Conservation (phyloP, 1,284 basidiomycete species). For the Tilletia horrida region DNA sequence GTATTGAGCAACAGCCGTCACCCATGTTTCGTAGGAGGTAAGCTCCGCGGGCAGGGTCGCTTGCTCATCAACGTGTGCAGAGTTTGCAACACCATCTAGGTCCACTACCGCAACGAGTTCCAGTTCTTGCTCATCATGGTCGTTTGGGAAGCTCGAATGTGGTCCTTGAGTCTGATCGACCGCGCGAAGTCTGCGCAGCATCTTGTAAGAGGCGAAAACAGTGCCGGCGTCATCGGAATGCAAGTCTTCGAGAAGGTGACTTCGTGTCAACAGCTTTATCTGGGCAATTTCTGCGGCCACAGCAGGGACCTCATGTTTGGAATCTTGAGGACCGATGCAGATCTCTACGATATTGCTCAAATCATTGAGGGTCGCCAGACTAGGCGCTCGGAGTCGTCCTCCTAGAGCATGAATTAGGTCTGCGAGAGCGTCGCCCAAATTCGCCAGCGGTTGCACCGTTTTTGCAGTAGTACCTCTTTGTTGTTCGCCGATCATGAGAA, state of each 20-base stretch:
- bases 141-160: too few species aligned
- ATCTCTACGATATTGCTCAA: neutral
- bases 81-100: constrained; percentile 63
- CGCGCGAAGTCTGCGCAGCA: neutral
- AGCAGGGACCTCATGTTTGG: neutral
- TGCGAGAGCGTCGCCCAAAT: constrained; percentile 1
- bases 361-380: constrained; percentile 2
- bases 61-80: constrained; percentile 65
- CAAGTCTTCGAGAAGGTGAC: constrained; percentile 1
- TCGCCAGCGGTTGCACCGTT: neutral
- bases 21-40: neutral
- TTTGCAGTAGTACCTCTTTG: neutral
- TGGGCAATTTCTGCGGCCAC: neutral
- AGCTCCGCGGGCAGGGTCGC: constrained; percentile 53
- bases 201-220: neutral
- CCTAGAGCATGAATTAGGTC: constrained; percentile 1
- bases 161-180: neutral
- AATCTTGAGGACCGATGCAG: neutral
- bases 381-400: constrained; percentile 7
- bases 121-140: neutral
- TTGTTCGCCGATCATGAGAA: constrained; percentile 14
- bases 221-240: neutral
- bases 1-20: neutral
- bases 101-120: neutral
- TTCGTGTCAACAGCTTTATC: neutral